Percentiles rank a stretch among this genome's conserved stretches.
phyloP scores from a whole-genome alignment of 805 yeast species.

The Pichia exigua region DNA sequence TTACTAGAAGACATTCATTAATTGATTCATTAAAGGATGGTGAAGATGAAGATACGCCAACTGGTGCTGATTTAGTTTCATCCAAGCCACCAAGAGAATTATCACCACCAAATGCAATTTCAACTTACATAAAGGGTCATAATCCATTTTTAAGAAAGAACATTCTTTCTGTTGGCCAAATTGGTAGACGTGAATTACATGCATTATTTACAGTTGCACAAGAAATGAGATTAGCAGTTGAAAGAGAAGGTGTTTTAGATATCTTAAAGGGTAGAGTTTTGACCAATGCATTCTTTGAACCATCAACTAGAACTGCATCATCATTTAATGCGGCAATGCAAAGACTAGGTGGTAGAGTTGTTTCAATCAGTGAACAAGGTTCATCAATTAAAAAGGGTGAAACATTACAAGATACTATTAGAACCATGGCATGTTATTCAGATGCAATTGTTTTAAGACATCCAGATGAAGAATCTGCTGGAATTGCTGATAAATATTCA shows the following conservation, averaged over 20 bases:
- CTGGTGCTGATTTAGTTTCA: constrained; percentile 65
- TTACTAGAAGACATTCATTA: constrained; percentile 31
- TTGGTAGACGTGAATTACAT: constrained; percentile 83
- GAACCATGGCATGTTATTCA: constrained; percentile 90
- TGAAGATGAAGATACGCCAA: constrained; percentile 35
- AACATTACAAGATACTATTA: constrained; percentile 91
- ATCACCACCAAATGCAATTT: constrained; percentile 72
- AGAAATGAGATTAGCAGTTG: constrained; percentile 95
- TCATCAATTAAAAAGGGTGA: constrained; percentile 99
- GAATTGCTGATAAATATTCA: constrained; percentile 90
- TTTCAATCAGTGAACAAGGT: constrained; percentile 72
- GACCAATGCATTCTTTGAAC: constrained; percentile 96
- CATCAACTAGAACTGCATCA: constrained; percentile 93
- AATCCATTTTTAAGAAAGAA: constrained; percentile 89
- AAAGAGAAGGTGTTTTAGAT: constrained; percentile 91
- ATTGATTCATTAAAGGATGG: constrained; percentile 21
- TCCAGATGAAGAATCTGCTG: constrained; percentile 87
- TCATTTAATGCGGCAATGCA: constrained; percentile 99
- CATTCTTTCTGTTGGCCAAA: constrained; percentile 80
- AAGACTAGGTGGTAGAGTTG: constrained; percentile 96
- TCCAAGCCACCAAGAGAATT: constrained; percentile 67
- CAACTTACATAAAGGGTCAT: constrained; percentile 66
- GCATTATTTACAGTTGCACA: constrained; percentile 93
- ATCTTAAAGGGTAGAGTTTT: constrained; percentile 82
- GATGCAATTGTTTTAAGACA: constrained; percentile 98